Base-by-base conservation (phyloP, 805 yeast species). In the Candida palmyrensis region DNA sequence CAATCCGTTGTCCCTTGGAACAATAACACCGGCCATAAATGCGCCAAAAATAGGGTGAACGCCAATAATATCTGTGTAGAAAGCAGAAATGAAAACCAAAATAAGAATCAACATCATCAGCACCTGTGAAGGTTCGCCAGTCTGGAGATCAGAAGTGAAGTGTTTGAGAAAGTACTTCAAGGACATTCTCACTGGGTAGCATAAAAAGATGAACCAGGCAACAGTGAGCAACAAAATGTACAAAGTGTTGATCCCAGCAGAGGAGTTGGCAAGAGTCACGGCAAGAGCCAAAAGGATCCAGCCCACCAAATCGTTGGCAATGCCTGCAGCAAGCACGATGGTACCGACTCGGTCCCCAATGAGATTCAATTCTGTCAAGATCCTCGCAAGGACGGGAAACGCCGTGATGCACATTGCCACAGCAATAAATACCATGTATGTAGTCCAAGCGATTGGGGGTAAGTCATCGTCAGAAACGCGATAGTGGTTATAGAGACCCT, bases 41-140 rank as follows among this genome's bases (percentile, higher is more conserved):
- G 90, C 92, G 26, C 94, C 95, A 56, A 84, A 84, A 44, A 84
- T 84, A 0, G 92, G 83, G 55, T 84, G 94, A 8, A 82, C 90
- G 4, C 94, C 95, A 41, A 84, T 80, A 37, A 84, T 81, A 51
- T 82, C 89, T 2, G 94, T 84, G 51, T 75, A 82, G 55, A 83
- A 84, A 2, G 92, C 76, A 3, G 89, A 80, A 3, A 71, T 53
- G 39, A 84, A 73, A 42, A 77, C 79, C 36, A 76, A 49, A 6
- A 75, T 42, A 35, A 84, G 44, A 20, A 82, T 73, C 20, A 71
- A 49, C 57, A 77, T 57, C 39, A 81, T 73, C 24, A 79, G 74
- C 18, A 75, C 48, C 30, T 82, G 77, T 2, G 85, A 73, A 9
- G 88, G 85, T 38, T 57, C 60, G 2, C 82, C 82, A 20, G 74